phyloP scores from a whole-genome alignment of 1,284 basidiomycete genomes.

The Pyrrhoderma noxium region DNA sequence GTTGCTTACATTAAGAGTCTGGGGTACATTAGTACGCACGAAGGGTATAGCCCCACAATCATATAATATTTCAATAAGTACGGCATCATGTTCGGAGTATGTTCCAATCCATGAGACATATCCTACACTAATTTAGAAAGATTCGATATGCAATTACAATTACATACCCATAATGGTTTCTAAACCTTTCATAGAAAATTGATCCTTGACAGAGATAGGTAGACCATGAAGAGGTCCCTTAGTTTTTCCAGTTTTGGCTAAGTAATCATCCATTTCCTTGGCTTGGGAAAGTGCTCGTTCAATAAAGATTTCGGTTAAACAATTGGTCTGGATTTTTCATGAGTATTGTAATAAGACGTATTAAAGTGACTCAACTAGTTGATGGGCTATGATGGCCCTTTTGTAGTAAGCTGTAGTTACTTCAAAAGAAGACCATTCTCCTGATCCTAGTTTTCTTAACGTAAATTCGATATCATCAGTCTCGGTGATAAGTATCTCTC shows the following conservation, averaged over 20 bases:
- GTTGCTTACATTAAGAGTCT: constrained; percentile 34
- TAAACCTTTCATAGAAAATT: constrained; percentile 50
- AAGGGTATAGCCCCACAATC: constrained; percentile 40
- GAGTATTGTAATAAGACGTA: constrained; percentile 9
- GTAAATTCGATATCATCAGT: constrained; percentile 33
- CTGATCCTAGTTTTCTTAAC: constrained; percentile 33
- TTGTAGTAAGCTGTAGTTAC: constrained; percentile 55
- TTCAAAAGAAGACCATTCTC: constrained; percentile 36
- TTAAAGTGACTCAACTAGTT: constrained; percentile 33
- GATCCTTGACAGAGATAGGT: constrained; percentile 51
- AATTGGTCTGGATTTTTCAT: constrained; percentile 35
- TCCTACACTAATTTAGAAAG: constrained; percentile 26
- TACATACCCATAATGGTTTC: constrained; percentile 49
- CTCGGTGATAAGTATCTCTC: constrained; percentile 47
- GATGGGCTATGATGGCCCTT: constrained; percentile 52
- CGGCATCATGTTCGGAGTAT: constrained; percentile 31
- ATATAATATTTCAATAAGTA: constrained; percentile 35
- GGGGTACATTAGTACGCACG: constrained; percentile 43
- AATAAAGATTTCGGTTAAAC: constrained; percentile 43
- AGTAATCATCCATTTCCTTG: constrained; percentile 36
- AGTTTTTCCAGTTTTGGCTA: constrained; percentile 32
- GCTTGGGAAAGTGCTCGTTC: constrained; percentile 41
- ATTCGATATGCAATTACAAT: constrained; percentile 21
- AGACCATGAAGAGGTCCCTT: constrained; percentile 48
- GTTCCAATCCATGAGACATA: constrained; percentile 38